Conservation (phyloP, 2,329 filamentous ascomycete genomes). For the Venturia asperata region DNA sequence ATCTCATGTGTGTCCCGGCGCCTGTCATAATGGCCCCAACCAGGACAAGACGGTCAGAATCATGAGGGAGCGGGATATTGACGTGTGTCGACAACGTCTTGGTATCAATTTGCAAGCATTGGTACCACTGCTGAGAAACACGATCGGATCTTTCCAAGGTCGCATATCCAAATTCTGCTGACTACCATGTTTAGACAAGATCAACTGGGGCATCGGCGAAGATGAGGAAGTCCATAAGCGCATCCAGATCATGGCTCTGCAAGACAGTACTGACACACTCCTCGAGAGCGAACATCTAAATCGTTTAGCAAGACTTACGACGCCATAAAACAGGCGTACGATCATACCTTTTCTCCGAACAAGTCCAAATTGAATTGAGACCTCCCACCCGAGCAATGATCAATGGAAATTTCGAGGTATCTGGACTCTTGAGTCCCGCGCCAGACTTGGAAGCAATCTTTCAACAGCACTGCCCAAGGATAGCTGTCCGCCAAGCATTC, state of each 20-base stretch:
- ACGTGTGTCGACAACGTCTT: not conserved
- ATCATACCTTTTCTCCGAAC: not conserved
- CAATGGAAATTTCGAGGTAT: not conserved
- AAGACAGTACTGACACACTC: not conserved
- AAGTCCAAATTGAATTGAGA: constrained; percentile 1
- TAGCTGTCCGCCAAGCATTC: not conserved
- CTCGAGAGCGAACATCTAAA: not conserved
- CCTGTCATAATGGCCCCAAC: not conserved
- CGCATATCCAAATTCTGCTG: not conserved
- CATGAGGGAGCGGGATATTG: not conserved
- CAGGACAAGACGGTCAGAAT: not conserved
- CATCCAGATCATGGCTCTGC: not conserved
- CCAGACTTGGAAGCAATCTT: constrained; percentile 5
- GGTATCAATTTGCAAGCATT: not conserved
- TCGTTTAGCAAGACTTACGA: not conserved
- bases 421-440: not conserved
- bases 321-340: not conserved
- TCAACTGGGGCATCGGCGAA: not conserved
- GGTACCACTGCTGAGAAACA: not conserved
- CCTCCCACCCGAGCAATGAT: not conserved
- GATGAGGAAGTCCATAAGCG: not conserved
- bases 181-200: not conserved
- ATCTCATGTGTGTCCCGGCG: not conserved
- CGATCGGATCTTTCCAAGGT: not conserved
- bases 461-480: constrained; percentile 4